Conservation (phyloP, 108 stramenopile species). For the Discostella pseudostelligera region DNA sequence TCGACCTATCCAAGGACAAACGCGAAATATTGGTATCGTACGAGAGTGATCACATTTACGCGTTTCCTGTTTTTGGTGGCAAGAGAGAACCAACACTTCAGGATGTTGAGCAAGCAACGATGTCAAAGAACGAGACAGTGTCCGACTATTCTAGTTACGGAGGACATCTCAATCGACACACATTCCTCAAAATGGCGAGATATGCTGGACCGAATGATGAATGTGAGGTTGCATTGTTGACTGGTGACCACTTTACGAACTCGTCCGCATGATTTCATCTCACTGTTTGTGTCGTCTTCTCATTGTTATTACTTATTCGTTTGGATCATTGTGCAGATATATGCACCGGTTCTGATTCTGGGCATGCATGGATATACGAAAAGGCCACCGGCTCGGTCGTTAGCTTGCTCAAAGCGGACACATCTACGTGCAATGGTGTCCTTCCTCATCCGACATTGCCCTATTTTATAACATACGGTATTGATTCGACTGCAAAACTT, state of each 20-base stretch:
- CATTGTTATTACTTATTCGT: too few relatives aligned
- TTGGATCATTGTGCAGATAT: conserved; percentile 36
- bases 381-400: conserved; percentile 60
- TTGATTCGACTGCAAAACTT: conserved; percentile 83
- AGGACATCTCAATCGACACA: conserved; percentile 80
- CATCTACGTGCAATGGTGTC: conserved; percentile 80
- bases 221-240: conserved; percentile 17
- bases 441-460: conserved; percentile 77
- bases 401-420: conserved; percentile 71
- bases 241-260: too few relatives aligned
- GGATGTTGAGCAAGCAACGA: conserved; percentile 39
- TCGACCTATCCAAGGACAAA: conserved; percentile 69
- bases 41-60: conserved; percentile 83
- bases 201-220: conserved; percentile 83
- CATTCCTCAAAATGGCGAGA: conserved; percentile 75
- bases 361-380: conserved; percentile 78
- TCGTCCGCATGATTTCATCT: too few relatives aligned
- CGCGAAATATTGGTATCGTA: conserved; percentile 74
- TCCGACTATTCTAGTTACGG: conserved; percentile 65
- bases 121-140: conserved; percentile 15
- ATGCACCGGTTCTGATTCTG: conserved; percentile 81
- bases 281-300: too few relatives aligned
- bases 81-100: conserved; percentile 28
- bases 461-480: conserved; percentile 79
- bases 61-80: conserved; percentile 67